Conservation (phyloP, 371 early-diverging fungal genomes). For the Polyrhizophydium stewartii region DNA sequence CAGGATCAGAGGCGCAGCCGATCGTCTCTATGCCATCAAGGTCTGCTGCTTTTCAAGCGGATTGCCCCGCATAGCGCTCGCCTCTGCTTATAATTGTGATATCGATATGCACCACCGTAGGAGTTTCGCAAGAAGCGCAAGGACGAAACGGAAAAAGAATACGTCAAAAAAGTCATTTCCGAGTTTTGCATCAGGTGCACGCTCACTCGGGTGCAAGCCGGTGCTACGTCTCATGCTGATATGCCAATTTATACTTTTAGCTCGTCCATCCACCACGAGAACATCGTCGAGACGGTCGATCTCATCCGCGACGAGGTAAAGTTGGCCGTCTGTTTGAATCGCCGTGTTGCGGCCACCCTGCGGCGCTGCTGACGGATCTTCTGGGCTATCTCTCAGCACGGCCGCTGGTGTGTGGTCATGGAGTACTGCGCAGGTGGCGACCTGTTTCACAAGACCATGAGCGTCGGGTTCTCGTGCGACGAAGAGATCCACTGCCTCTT, state of each 20-base stretch:
- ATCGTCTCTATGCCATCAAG: slow-evolving; percentile 83
- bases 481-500: slow-evolving; percentile 64
- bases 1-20: slow-evolving; percentile 15
- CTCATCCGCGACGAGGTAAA: slow-evolving; percentile 75
- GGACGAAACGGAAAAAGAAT: slow-evolving; percentile 78
- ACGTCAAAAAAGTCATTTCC: slow-evolving; percentile 80
- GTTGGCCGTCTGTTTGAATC: not conserved
- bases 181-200: slow-evolving; percentile 80
- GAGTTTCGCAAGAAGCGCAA: slow-evolving; percentile 85
- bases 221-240: too few species aligned
- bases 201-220: not conserved
- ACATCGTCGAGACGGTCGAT: slow-evolving; percentile 89
- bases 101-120: slow-evolving; percentile 4
- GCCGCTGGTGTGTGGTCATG: slow-evolving; percentile 92
- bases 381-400: slow-evolving; percentile 12
- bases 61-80: not conserved
- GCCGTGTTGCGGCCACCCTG: not conserved
- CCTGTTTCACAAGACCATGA: slow-evolving; percentile 26
- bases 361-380: not conserved
- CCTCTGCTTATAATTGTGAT: not conserved
- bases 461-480: slow-evolving; percentile 18
- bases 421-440: slow-evolving; percentile 56
- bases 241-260: slow-evolving; percentile 6
- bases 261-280: slow-evolving; percentile 81
- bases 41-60: slow-evolving; percentile 5